Evolutionary conservation across 768 basidiomycete species (phyloP).

Genomic region (Cyclocybe aegerita): DNA sequence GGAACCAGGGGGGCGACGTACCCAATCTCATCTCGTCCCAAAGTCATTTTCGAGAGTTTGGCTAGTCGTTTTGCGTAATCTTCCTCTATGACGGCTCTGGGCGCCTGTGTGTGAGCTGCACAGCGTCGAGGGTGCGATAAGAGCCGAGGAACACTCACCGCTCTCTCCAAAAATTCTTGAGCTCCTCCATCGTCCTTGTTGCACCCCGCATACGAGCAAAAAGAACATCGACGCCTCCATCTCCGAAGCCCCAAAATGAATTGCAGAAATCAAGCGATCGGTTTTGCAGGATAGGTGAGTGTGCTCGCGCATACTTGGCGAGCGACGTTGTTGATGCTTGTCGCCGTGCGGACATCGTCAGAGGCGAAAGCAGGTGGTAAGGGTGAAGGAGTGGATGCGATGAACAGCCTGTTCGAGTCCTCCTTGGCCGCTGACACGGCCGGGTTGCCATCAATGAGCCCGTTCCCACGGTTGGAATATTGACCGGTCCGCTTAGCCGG

Average conservation of each 20-base stretch:
- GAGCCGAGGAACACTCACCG: constrained; percentile 49
- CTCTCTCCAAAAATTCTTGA: constrained; percentile 90
- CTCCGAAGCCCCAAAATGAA: constrained; percentile 89
- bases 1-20: constrained; percentile 37
- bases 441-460: too few relatives aligned
- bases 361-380: constrained; percentile 4
- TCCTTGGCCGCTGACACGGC: background rate
- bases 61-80: constrained; percentile 88
- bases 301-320: constrained; percentile 62
- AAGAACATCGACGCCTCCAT: constrained; percentile 89
- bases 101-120: constrained; percentile 6
- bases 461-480: too few relatives aligned
- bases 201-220: constrained; percentile 89
- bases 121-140: background rate
- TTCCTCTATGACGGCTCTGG: constrained; percentile 87
- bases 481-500: too few relatives aligned
- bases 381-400: constrained; percentile 5
- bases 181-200: constrained; percentile 82
- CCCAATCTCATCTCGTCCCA: constrained; percentile 95
- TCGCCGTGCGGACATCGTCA: constrained; percentile 69
- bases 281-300: constrained; percentile 45
- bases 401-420: constrained; percentile 1
- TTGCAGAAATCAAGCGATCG: constrained; percentile 90
- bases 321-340: constrained; percentile 83
- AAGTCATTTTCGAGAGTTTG: constrained; percentile 70